Base-by-base conservation (phyloP, 805 yeast genomes). In the Clavispora fructus region DNA sequence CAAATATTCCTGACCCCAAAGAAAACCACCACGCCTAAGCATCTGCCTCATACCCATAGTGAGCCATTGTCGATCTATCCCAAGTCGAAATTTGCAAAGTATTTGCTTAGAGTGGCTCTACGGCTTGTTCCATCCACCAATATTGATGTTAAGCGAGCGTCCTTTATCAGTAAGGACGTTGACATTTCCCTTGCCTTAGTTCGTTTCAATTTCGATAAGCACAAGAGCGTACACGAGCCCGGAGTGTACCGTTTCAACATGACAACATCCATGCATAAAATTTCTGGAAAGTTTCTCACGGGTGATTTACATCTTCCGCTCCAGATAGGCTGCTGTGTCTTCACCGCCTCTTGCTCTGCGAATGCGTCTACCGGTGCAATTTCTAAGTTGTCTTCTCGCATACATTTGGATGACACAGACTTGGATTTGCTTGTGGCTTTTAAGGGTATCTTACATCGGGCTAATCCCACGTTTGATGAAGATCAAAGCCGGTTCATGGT, bases 351-450 rank as follows among this genome's bases (percentile, higher is more conserved):
- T 31, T 39, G 42, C 12, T 31, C 48, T 10, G 27, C 51, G 16
- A 43, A 48, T 16, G 25, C 43, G 13, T 29, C 28, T 1, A 27
- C 45, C 4, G 58, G 57, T 9, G 9, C 35, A 3, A 26, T 53
- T n/a, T 41, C 47, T n/a, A 30, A 45, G n/a, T 32, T 48, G 11
- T 33, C 40, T 8, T 30, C 47, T 12, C 44, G 52, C 11, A 12
- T 53, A 13, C 44, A 46, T 40, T 31, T 49, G 7, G 57, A 53
- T 27, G 55, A 51, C 19, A 35, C 43, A 7, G 45, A 45, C 16
- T 26, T 49, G 28, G 30, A 41, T 13, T 42, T 45, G 2, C 51
- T 51, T 31, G 44, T 35, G 39, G 9, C 43, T 2, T 8, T 54
- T 13, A 44, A 41, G 17, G 32, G 42, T 9, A 7, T 45, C 3